Base-by-base conservation (phyloP, 2,329 filamentous ascomycete species). In the Camptophora hylomeconis region DNA sequence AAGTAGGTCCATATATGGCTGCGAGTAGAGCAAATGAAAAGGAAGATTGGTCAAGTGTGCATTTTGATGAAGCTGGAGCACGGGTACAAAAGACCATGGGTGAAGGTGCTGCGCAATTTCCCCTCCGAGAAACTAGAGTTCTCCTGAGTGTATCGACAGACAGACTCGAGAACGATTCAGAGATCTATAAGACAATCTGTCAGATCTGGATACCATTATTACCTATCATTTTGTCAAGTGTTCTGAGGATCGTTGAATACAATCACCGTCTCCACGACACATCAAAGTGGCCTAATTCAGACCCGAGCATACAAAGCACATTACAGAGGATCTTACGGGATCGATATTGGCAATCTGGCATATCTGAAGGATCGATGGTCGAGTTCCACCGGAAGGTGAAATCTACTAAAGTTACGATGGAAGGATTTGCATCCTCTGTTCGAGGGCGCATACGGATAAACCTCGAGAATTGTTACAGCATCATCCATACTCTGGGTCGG, bases 281-380 rank as follows among this genome's bases (percentile, higher is more conserved):
- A 2, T 63, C 70, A 12, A 92, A 84, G 47, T 98, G 89, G 87
- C 63, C 67, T 7, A 70, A 75, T 17, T 58, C 93, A 10, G 77
- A 84, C 2, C 52, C 62, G 7, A 82, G 92, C 22, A 77, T 92
- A 63, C 75, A 75, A 34, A 60, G 67, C 4, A 72, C 92, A 29
- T 80, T 95, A 20, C 70, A 74, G 23, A 72, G 81, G 13, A 83
- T 95, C 12, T 60, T 98, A 13, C 92, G 84, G 9, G 89, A 98
- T 54, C 71, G 89, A 14, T 98, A 98, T 52, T 98, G 89, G 89
- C 89, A 98, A 61, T 83, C 86, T 5, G 89, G 89, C 7, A 98
- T 98, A 28, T 95, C 89, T 0, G 80, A 78, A 37, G 89, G 92
- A 15, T 95, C 82, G 45, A 84, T 89, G 51, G 89, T 95, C 38